These are phyloP conservation scores for Macrolepiota dolichaula DNA, from an alignment of 768 basidiomycete genomes.

Conservation along the genomic window DNA sequence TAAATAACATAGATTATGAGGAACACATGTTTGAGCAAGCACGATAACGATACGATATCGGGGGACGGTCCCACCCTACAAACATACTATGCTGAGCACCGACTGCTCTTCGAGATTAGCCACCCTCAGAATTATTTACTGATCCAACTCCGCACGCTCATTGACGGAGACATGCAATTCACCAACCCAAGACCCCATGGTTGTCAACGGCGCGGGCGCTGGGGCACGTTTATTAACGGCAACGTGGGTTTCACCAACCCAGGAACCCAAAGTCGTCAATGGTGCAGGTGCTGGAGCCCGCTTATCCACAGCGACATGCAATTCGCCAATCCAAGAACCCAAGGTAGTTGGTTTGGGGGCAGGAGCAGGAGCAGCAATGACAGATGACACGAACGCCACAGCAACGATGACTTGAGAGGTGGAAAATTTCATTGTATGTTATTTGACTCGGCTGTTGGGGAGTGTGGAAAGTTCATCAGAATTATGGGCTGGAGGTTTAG, in stretches of 20 bases:
- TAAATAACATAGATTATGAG: not conserved
- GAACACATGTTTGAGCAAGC: not conserved
- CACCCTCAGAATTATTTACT: not conserved
- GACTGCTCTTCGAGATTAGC: not conserved
- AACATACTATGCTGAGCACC: not conserved
- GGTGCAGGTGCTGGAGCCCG: not conserved
- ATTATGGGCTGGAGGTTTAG: not conserved
- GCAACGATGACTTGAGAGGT: not conserved
- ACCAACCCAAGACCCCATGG: not conserved
- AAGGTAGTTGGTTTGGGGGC: not conserved
- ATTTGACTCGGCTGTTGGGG: not conserved
- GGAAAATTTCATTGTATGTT: not conserved
- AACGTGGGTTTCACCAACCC: not conserved
- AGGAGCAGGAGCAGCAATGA: not conserved
- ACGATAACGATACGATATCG: not conserved
- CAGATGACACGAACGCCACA: not conserved
- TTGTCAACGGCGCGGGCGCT: not conserved
- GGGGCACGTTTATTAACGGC: not conserved
- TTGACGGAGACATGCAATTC: not conserved
- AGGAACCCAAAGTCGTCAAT: not conserved
- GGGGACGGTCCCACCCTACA: not conserved
- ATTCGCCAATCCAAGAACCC: not conserved
- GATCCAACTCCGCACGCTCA: too few species aligned
- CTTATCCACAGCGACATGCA: not conserved
- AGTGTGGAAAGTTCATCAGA: too few species aligned